phyloP scores from a whole-genome alignment of 2,329 filamentous ascomycete genomes.

The Ascochyta koolunga region DNA sequence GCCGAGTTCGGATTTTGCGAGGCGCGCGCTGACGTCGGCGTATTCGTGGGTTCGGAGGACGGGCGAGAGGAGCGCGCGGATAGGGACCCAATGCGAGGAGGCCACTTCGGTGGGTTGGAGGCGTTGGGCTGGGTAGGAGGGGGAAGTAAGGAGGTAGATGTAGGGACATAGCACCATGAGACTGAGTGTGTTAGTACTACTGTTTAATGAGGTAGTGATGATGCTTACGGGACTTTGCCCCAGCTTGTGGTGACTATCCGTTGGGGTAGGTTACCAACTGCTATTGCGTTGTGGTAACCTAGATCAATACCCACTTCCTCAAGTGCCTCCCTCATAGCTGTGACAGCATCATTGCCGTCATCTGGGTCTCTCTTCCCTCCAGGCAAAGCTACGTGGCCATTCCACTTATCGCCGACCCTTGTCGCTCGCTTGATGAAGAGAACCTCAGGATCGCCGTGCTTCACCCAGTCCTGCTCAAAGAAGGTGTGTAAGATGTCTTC shows the following conservation, averaged over 20 bases:
- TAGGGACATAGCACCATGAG: conserved; percentile 74
- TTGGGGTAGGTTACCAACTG: conserved; percentile 68
- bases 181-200: conserved; percentile 28
- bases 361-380: conserved; percentile 70
- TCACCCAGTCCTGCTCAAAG: conserved; percentile 69
- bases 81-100: conserved; percentile 71
- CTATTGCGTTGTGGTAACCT: conserved; percentile 52
- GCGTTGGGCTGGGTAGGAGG: conserved; percentile 61
- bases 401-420: conserved; percentile 71
- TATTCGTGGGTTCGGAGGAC: conserved; percentile 66
- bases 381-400: conserved; percentile 70
- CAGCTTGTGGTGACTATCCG: conserved; percentile 69
- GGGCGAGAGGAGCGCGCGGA: conserved; percentile 66
- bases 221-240: conserved; percentile 66
- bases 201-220: too few relatives aligned
- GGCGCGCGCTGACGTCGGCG: conserved; percentile 68
- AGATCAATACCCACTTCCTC: conserved; percentile 72
- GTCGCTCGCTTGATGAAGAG: conserved; percentile 74
- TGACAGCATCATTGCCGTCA: conserved; percentile 66
- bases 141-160: conserved; percentile 66
- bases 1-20: conserved; percentile 62
- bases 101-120: conserved; percentile 73
- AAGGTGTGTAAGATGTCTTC: conserved; percentile 60
- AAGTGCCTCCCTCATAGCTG: conserved; percentile 67
- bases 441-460: conserved; percentile 69